Conservation (phyloP, 2,329 filamentous ascomycete genomes). For the Neonectria ditissima region DNA sequence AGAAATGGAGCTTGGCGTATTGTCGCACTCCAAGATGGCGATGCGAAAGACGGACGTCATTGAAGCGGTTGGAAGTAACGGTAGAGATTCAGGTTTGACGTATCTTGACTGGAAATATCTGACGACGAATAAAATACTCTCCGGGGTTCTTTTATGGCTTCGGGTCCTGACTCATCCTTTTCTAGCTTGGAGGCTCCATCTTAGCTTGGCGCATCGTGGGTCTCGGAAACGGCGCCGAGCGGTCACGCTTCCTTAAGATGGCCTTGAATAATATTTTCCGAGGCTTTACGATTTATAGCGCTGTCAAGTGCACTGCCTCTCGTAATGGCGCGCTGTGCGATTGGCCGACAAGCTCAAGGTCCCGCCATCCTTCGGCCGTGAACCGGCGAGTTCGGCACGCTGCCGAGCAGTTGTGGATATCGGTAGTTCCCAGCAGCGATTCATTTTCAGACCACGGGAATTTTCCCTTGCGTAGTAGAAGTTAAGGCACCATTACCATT, state of each 20-base stretch:
- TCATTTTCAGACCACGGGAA: too few species aligned
- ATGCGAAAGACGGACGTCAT: slow-evolving; percentile 9
- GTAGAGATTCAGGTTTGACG: not conserved
- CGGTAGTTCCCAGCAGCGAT: too few species aligned
- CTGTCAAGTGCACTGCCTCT: too few species aligned
- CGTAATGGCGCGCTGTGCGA: not conserved
- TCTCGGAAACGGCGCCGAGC: not conserved
- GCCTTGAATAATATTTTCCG: too few species aligned
- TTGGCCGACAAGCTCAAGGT: not conserved
- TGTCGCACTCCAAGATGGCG: slow-evolving; percentile 9
- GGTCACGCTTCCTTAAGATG: too few species aligned
- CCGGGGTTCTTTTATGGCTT: not conserved
- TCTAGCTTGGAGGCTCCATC: slow-evolving; percentile 2
- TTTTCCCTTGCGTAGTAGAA: too few species aligned
- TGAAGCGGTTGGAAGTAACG: not conserved
- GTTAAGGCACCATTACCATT: too few species aligned
- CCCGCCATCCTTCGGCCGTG: not conserved
- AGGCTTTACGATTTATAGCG: too few species aligned
- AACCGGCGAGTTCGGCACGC: not conserved
- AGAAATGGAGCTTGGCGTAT: slow-evolving; percentile 10
- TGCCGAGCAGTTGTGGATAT: not conserved
- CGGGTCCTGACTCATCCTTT: not conserved
- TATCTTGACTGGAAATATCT: not conserved
- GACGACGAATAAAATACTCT: not conserved
- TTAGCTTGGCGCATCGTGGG: not conserved